Evolutionary conservation across 345 rosid species (phyloP), one percentile per base, ranked within the genome.

Genomic region (Carallia pectinifolia): DNA sequence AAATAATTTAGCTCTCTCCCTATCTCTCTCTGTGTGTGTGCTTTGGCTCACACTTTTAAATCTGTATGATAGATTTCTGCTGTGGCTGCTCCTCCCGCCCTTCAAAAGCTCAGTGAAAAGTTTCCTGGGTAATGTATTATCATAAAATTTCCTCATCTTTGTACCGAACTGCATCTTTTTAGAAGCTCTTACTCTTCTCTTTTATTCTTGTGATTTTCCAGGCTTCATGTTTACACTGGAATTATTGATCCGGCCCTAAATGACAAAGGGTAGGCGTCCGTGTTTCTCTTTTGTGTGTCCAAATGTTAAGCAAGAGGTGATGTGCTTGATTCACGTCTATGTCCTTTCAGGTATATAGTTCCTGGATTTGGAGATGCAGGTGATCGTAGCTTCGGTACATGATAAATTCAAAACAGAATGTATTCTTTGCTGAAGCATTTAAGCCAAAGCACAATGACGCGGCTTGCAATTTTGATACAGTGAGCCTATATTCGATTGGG

Each of bases 291-390:
- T 39, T 29, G 54, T 5, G 52, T 7, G 1, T 33, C 0, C 3
- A 39, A 4, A 13, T 33, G 61, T 38, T 55, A 37, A 10, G 52
- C 23, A 6, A 58, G 36, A 33, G n/a, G 62, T 53, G 6, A 2
- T 18, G 40, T 64, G 6, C 52, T 29, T 65, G 52, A 16, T 23
- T 39, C 34, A 72, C 17, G 9, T 19, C 64, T 70, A 12, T 12
- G 50, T 38, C 36, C 0, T 76, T 61, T 44, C 85, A 93, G 96
- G 75, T 93, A 83, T 76, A 94, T 94, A 58, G 71, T 94, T 69
- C 98, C 98, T n/a, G 98, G 98, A 52, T 96, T 94, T 55, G 98
- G 98, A 78, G 98, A 94, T 74, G 97, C 97, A 4, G 98, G 98
- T 39, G 96, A 94, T 76, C 94, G 98, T 29, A 88, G 95, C 85